phyloP scores from a whole-genome alignment of 1,139 yeast genomes.

The Wickerhamomyces sp. region DNA sequence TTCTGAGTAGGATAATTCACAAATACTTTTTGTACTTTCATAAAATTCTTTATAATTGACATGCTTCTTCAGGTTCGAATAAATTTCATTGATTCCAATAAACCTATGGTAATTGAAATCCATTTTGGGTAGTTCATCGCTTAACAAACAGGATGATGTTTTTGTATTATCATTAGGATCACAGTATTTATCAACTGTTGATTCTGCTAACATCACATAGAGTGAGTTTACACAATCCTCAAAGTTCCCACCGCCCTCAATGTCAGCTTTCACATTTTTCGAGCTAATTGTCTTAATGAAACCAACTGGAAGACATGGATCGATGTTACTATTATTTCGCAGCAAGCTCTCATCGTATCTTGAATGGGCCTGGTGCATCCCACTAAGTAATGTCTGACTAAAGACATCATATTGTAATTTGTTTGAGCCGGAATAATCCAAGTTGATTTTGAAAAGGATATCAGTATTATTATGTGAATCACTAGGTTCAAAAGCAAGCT shows the following conservation, averaged over 20 bases:
- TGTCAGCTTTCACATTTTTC: conserved; percentile 27
- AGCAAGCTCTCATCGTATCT: conserved; percentile 41
- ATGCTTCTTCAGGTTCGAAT: conserved; percentile 28
- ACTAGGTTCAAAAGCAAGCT: conserved; percentile 74
- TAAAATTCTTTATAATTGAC: conserved; percentile 19
- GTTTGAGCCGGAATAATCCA: conserved; percentile 37
- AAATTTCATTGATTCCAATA: conserved; percentile 78
- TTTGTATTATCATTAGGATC: conserved; percentile 24
- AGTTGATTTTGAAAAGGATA: conserved; percentile 46
- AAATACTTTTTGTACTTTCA: conserved; percentile 15
- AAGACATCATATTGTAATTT: conserved; percentile 48
- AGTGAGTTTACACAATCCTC: conserved; percentile 48
- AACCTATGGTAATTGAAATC: conserved; percentile 66
- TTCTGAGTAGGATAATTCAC: conserved; percentile 18
- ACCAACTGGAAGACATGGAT: conserved; percentile 61
- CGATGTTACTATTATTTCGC: conserved; percentile 29
- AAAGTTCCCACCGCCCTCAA: conserved; percentile 60
- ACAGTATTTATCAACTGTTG: conserved; percentile 32
- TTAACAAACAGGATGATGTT: conserved; percentile 42
- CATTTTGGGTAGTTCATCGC: conserved; percentile 57
- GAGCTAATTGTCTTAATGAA: conserved; percentile 17
- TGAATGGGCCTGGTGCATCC: conserved; percentile 64
- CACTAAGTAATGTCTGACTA: conserved; percentile 76
- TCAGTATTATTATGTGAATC: conserved; percentile 49
- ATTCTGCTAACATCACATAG: conserved; percentile 47